Conservation (phyloP, 139 green algal genomes). For the Micromonas pusilla region DNA sequence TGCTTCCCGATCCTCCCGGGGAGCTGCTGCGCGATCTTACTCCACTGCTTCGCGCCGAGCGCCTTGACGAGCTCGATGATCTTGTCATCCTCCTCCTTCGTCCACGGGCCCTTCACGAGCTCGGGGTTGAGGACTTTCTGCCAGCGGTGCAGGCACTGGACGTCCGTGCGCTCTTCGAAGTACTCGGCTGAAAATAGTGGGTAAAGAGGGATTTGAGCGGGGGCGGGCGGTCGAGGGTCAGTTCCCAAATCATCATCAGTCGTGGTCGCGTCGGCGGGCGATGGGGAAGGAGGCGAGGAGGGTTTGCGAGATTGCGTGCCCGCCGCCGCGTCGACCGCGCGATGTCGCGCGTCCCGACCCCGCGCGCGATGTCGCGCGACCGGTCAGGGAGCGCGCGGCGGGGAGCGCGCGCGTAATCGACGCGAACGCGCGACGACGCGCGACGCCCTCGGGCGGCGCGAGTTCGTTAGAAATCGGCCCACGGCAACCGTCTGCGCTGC, state of each 20-base stretch:
- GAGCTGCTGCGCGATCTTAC: slow-evolving; percentile 48
- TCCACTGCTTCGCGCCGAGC: slow-evolving; percentile 53
- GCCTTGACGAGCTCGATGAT: slow-evolving; percentile 49
- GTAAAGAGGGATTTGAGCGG: neutral
- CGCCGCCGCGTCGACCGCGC: no score
- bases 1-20: slow-evolving; percentile 64
- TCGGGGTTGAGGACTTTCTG: slow-evolving; percentile 84
- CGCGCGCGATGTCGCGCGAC: no score
- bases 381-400: no score
- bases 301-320: no score
- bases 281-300: neutral
- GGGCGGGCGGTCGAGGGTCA: neutral
- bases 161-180: slow-evolving; percentile 64
- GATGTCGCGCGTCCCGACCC: no score
- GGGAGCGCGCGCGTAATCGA: no score
- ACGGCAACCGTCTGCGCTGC: no score
- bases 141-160: slow-evolving; percentile 84
- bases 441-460: no score
- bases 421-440: no score
- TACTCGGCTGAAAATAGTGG: slow-evolving; percentile 69
- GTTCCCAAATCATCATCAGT: neutral
- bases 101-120: slow-evolving; percentile 77
- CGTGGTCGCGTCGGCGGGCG: neutral
- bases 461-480: no score
- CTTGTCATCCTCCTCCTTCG: slow-evolving; percentile 48